Percentiles rank a stretch among this genome's conserved stretches.
phyloP scores from a whole-genome alignment of 805 yeast genomes.

The Pichia heedii region DNA sequence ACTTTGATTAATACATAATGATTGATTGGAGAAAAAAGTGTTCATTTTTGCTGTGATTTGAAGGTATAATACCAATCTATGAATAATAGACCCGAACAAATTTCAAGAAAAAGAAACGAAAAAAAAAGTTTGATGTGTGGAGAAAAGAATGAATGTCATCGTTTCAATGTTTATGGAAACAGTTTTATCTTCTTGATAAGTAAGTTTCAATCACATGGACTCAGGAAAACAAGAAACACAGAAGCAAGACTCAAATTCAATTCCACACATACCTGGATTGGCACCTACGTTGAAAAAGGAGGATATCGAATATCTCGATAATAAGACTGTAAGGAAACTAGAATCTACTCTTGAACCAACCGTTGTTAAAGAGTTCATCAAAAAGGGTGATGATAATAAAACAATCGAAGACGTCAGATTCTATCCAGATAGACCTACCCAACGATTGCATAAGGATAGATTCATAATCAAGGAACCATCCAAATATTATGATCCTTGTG shows the following conservation, averaged over 20 bases:
- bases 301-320: conserved; percentile 17
- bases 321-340: conserved; percentile 19
- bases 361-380: conserved; percentile 41
- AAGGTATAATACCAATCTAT: too few species aligned
- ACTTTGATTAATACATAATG: too few species aligned
- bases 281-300: conserved; percentile 11
- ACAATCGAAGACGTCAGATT: conserved; percentile 41
- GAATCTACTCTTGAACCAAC: conserved; percentile 6
- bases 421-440: conserved; percentile 85
- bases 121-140: too few species aligned
- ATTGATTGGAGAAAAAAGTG: too few species aligned
- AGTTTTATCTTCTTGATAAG: too few species aligned
- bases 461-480: conserved; percentile 74
- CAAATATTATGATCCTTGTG: conserved; percentile 87
- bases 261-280: too few species aligned
- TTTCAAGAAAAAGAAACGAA: too few species aligned
- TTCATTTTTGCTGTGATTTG: too few species aligned
- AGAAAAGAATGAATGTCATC: too few species aligned
- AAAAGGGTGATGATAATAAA: conserved; percentile 33
- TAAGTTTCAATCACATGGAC: background rate
- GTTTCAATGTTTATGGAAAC: too few species aligned
- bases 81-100: too few species aligned
- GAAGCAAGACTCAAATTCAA: background rate
- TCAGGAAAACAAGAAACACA: background rate
- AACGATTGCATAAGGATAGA: conserved; percentile 53